These are phyloP conservation scores for Solanum peruvianum DNA, from an alignment of 257 asterid species.

Conservation along the genomic window DNA sequence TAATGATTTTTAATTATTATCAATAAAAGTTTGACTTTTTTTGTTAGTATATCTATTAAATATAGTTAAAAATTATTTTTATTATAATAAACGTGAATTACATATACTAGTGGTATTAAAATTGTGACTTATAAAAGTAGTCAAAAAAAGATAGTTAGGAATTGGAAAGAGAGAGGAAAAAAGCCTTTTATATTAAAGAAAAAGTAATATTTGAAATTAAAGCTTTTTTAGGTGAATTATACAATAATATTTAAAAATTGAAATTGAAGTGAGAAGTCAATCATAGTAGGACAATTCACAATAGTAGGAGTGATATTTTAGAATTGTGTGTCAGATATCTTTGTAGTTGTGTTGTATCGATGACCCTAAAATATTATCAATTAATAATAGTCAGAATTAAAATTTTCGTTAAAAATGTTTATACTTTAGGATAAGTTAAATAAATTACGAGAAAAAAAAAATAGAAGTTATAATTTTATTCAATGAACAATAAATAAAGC, in stretches of 20 bases:
- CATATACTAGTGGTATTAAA: not conserved
- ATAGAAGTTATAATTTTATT: too few species aligned
- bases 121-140: not conserved
- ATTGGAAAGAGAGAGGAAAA: not conserved
- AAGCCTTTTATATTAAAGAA: not conserved
- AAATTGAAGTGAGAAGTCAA: not conserved
- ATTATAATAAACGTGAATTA: not conserved
- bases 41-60: too few species aligned
- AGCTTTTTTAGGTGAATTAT: not conserved
- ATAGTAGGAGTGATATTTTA: not conserved
- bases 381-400: not conserved
- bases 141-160: not conserved
- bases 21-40: too few species aligned
- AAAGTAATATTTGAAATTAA: not conserved
- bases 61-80: too few species aligned
- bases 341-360: not conserved
- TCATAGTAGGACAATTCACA: not conserved
- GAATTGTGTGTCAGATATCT: not conserved
- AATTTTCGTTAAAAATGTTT: too few species aligned
- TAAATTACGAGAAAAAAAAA: too few species aligned
- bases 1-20: too few species aligned
- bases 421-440: too few species aligned
- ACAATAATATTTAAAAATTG: not conserved
- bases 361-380: not conserved
- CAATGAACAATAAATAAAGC: too few species aligned